Conservation (phyloP, 257 asterid species). For the Verbena officinalis region DNA sequence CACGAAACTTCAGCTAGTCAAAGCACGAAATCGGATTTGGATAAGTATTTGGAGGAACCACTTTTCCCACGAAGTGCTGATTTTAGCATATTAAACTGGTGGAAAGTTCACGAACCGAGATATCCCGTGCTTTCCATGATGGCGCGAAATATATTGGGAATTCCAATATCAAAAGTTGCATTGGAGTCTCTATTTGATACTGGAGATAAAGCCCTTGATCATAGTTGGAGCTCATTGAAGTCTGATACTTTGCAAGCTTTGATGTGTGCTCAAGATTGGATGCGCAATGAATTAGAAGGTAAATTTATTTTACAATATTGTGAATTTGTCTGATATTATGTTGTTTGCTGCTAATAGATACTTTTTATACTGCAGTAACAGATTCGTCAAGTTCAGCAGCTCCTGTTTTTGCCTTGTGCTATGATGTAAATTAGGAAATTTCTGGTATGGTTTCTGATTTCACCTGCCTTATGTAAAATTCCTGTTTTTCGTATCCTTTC, state of each 20-base stretch:
- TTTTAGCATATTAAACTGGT: slow-evolving; percentile 83
- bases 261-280: slow-evolving; percentile 92
- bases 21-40: slow-evolving; percentile 74
- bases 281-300: slow-evolving; percentile 68
- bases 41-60: slow-evolving; percentile 89
- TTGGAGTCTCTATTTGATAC: slow-evolving; percentile 54
- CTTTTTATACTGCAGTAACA: slow-evolving; percentile 31
- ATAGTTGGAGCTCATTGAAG: slow-evolving; percentile 59
- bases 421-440: slow-evolving; percentile 41
- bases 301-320: slow-evolving; percentile 17
- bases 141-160: slow-evolving; percentile 90
- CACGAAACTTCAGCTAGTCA: slow-evolving; percentile 63
- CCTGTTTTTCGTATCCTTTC: background rate
- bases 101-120: slow-evolving; percentile 93
- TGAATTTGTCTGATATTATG: slow-evolving; percentile 1
- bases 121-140: slow-evolving; percentile 87
- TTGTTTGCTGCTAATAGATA: slow-evolving; percentile 27
- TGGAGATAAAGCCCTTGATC: slow-evolving; percentile 57
- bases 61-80: slow-evolving; percentile 75
- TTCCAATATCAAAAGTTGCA: slow-evolving; percentile 74
- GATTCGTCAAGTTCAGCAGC: slow-evolving; percentile 37
- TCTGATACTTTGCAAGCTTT: slow-evolving; percentile 80
- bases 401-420: slow-evolving; percentile 37
- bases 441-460: slow-evolving; percentile 28
- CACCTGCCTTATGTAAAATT: slow-evolving; percentile 11